phyloP scores from a whole-genome alignment of 2,329 filamentous ascomycete genomes.

The Ceratocystis colombiana region DNA sequence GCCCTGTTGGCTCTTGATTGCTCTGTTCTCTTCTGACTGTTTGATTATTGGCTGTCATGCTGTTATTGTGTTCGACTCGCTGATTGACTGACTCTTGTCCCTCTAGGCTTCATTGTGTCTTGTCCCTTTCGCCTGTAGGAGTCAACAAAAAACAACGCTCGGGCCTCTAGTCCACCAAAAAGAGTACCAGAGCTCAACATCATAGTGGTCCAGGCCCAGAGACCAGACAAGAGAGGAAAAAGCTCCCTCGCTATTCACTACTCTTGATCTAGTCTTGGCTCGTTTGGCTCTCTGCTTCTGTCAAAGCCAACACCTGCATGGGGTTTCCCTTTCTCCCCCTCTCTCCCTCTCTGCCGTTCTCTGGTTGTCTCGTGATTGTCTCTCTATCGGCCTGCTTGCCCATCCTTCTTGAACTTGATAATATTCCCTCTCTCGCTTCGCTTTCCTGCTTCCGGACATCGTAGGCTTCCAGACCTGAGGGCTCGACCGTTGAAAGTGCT shows the following conservation, averaged over 20 bases:
- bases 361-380: neutral
- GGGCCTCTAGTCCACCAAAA: neutral
- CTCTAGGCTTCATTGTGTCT: neutral
- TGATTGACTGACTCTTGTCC: neutral
- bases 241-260: neutral
- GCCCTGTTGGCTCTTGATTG: neutral
- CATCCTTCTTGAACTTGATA: neutral
- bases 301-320: neutral
- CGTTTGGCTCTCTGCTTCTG: neutral
- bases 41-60: neutral
- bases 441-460: slow-evolving; percentile 4
- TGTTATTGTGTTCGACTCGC: no score
- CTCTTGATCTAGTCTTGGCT: neutral
- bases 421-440: slow-evolving; percentile 2
- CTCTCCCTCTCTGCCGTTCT: neutral
- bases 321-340: neutral
- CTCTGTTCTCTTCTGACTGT: neutral
- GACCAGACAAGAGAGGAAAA: slow-evolving; percentile 5
- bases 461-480: neutral
- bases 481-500: neutral
- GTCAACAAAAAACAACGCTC: neutral
- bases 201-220: neutral
- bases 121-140: neutral
- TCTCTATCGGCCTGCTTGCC: neutral
- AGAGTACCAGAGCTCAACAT: neutral